Evolutionary conservation across 2,329 filamentous ascomycete species (phyloP), one percentile per base, ranked within the genome.

Genomic region (Exophiala sp.): DNA sequence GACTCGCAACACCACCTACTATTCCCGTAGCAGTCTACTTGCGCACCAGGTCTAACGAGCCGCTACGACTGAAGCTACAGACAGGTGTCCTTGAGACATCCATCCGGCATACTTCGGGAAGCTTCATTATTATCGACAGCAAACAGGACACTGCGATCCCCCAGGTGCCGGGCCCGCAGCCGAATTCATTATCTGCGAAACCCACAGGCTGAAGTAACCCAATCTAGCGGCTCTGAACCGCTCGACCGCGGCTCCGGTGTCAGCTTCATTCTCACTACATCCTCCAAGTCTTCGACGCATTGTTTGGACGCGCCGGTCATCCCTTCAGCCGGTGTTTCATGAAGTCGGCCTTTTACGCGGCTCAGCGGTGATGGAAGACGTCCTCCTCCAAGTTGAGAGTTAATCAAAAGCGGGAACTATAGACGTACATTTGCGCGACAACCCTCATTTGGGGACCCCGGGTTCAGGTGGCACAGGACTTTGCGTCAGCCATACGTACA

Each of bases 361-460:
- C 22, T 39, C 19, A 39, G 11, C 32, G 43, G 43, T 18, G 19
- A 18, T 3, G 7, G 11, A 13, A 7, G 3, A 32, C 29, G 10
- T 27, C 29, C 29, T 32, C 6, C 6, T 27, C 24, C 24, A 27
- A 27, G 24, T 27, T 5, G 10, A 27, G 10, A 27, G 6, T 5
- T 10, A 27, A 27, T 13, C n/a, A n/a, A n/a, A n/a, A n/a, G n/a
- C n/a, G n/a, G n/a, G n/a, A n/a, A n/a, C n/a, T n/a, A n/a, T n/a
- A n/a, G n/a, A n/a, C n/a, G n/a, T n/a, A n/a, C 24, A 43, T 8
- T 4, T 35, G 10, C n/a, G 22, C 16, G 21, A 32, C 40, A 45
- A 41, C 47, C 47, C 48, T 50, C 48, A 42, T 46, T 46, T 14
- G 37, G 29, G 18, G 18, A 8, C 34, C 34, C 13, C 34, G 14